A percentile compares a stretch with the other conserved stretches of the same genome.
Conservation (phyloP, 164 flowering plant species). For the Tetrastigma voinierianum region DNA sequence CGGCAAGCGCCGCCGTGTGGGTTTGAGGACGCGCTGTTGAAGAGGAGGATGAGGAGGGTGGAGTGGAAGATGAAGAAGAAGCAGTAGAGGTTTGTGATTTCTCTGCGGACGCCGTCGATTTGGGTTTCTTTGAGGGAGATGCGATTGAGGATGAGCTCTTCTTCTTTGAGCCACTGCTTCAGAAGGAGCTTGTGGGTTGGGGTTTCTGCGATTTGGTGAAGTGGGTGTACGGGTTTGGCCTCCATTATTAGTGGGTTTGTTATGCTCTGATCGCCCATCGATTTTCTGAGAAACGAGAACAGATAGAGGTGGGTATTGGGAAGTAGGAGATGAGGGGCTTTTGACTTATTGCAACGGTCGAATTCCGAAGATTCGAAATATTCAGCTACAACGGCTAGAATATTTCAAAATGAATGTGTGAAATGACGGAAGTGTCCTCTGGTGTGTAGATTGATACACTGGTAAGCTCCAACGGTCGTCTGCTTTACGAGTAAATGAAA, state of each 20-base stretch:
- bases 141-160: conserved; percentile 79
- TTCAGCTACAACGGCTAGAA: too few relatives aligned
- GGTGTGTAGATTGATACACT: too few relatives aligned
- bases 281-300: conserved; percentile 13
- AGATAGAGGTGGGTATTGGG: not conserved
- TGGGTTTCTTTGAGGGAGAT: conserved; percentile 74
- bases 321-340: not conserved
- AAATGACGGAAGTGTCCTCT: too few relatives aligned
- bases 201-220: conserved; percentile 83
- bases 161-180: conserved; percentile 95
- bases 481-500: too few relatives aligned
- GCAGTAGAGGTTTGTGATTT: conserved; percentile 79
- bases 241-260: conserved; percentile 22
- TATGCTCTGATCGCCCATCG: conserved; percentile 26
- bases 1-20: conserved; percentile 33
- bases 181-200: conserved; percentile 96
- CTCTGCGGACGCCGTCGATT: conserved; percentile 70
- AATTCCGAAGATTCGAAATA: not conserved
- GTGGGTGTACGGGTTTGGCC: conserved; percentile 50
- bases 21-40: conserved; percentile 36
- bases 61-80: conserved; percentile 90
- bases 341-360: conserved; percentile 20
- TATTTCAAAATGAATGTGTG: too few relatives aligned
- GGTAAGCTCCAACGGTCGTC: too few relatives aligned
- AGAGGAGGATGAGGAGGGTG: conserved; percentile 62